Conservation (phyloP, 2,329 filamentous ascomycete genomes). For the Hypoxylon sp. region DNA sequence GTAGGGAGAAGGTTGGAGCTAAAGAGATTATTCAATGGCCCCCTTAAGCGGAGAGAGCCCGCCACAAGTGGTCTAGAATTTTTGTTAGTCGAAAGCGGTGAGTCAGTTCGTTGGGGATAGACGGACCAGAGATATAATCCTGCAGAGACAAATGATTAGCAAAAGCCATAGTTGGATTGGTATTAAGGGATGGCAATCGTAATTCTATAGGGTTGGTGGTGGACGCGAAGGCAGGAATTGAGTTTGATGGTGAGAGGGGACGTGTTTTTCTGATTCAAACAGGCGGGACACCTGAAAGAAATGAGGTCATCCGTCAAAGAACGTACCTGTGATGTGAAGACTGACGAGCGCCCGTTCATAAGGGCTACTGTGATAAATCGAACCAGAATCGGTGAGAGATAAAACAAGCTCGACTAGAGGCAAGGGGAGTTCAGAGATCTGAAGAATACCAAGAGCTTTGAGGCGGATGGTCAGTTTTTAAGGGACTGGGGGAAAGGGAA, state of each 20-base stretch:
- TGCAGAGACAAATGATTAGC: slow-evolving; percentile 63
- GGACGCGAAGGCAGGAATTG: slow-evolving; percentile 8
- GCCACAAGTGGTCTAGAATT: slow-evolving; percentile 67
- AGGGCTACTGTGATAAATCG: slow-evolving; percentile 69
- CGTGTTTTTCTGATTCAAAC: slow-evolving; percentile 24
- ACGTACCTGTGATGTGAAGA: slow-evolving; percentile 88
- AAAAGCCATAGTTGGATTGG: slow-evolving; percentile 43
- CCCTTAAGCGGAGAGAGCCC: slow-evolving; percentile 64
- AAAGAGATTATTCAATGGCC: slow-evolving; percentile 54
- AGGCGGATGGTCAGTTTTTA: slow-evolving; percentile 31
- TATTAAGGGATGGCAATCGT: slow-evolving; percentile 4
- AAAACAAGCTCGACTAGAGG: slow-evolving; percentile 37
- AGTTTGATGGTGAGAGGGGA: slow-evolving; percentile 4
- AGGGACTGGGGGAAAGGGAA: slow-evolving; percentile 23
- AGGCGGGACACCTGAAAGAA: slow-evolving; percentile 30
- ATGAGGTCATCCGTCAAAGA: slow-evolving; percentile 46
- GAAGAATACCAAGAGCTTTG: slow-evolving; percentile 28
- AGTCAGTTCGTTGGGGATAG: slow-evolving; percentile 55
- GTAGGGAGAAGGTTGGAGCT: slow-evolving; percentile 39
- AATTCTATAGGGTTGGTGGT: slow-evolving; percentile 7
- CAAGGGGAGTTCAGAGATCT: slow-evolving; percentile 28
- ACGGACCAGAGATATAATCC: slow-evolving; percentile 84
- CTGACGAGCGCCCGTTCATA: slow-evolving; percentile 88
- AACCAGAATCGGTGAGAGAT: slow-evolving; percentile 45
- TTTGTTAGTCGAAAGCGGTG: slow-evolving; percentile 60